Conservation (phyloP, 352 stramenopile species). For the Globisporangium radiosum region DNA sequence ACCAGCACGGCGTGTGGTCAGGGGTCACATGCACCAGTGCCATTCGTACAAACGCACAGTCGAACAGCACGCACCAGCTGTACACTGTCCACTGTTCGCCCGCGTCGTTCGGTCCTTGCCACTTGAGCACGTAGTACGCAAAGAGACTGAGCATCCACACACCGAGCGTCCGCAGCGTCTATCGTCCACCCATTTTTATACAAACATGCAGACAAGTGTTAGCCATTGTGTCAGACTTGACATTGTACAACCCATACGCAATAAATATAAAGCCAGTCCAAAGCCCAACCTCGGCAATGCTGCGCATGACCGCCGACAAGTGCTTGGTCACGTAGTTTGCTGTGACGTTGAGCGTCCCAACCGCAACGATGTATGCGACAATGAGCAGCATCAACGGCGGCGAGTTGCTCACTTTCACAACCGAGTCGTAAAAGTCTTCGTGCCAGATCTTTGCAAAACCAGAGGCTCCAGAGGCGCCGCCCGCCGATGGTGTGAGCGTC, state of each 20-base stretch:
- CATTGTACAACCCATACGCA: too few species aligned
- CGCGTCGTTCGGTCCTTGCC: slow-evolving; percentile 44
- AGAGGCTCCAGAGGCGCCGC: slow-evolving; percentile 3
- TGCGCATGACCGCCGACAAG: slow-evolving; percentile 75
- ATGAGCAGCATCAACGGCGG: slow-evolving; percentile 48
- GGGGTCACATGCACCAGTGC: too few species aligned
- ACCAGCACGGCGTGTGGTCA: neutral
- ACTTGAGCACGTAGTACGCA: slow-evolving; percentile 74
- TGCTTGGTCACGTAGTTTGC: slow-evolving; percentile 86
- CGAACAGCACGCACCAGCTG: slow-evolving; percentile 41
- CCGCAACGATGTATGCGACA: slow-evolving; percentile 53
- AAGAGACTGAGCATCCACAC: slow-evolving; percentile 75
- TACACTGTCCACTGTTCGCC: slow-evolving; percentile 68
- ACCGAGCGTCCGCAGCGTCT: slow-evolving; percentile 68
- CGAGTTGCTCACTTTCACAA: slow-evolving; percentile 72
- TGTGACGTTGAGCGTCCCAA: slow-evolving; percentile 78
- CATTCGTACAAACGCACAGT: neutral
- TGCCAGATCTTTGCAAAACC: slow-evolving; percentile 71
- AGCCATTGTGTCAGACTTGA: too few species aligned
- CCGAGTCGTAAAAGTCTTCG: slow-evolving; percentile 76
- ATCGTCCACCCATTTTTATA: neutral
- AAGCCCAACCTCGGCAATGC: slow-evolving; percentile 56
- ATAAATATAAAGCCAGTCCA: neutral
- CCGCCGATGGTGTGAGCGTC: slow-evolving; percentile 33
- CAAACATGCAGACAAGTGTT: too few species aligned